Evolutionary conservation across 2,329 filamentous ascomycete species (phyloP), one percentile per base, ranked within the genome.

Genomic region (Cladophialophora exuberans): DNA sequence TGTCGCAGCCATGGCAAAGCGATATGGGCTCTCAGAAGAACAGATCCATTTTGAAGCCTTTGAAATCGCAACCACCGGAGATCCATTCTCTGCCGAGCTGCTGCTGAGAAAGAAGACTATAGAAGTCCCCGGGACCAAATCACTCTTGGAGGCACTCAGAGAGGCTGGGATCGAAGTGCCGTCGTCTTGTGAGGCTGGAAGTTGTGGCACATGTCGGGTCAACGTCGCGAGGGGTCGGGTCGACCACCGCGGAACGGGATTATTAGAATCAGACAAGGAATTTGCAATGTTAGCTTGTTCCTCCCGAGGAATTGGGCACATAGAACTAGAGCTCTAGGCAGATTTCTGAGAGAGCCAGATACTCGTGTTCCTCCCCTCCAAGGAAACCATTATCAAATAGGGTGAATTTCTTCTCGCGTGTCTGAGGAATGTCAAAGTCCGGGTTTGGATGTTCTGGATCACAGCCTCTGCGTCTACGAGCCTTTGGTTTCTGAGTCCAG

Each of bases 1-100:
- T 26, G 42, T 45, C 20, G 42, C 42, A 13, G 42, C 42, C 18
- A 31, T 26, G 3, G 42, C 42, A 17, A 45, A 45, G 42, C 42
- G 23, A 45, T 45, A 45, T 31, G 42, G 42, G 42, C 42, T 45
- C 4, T 7, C 42, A 31, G 42, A 45, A 45, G 9, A 45, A 3
- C 42, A 45, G 42, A 9, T 45, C 25, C 42, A 45, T 26, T 45
- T 45, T 45, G 42, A 45, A 26, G 42, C 42, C 30, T 45, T 45
- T 26, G 15, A 3, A 20, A 20, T 31, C 42, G 30, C 42, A 26
- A 45, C 42, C 25, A 10, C 42, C 28, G 42, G 42, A 6, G 42
- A 45, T 31, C 42, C 42, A 11, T 45, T 45, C 42, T 28, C 42
- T 26, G 42, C 42, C n/a, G 42, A 7, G 15, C 42, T 45, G 13